These are phyloP conservation scores for Diaporthe helianthi DNA, from an alignment of 2,329 filamentous ascomycete species.

Conservation along the genomic window DNA sequence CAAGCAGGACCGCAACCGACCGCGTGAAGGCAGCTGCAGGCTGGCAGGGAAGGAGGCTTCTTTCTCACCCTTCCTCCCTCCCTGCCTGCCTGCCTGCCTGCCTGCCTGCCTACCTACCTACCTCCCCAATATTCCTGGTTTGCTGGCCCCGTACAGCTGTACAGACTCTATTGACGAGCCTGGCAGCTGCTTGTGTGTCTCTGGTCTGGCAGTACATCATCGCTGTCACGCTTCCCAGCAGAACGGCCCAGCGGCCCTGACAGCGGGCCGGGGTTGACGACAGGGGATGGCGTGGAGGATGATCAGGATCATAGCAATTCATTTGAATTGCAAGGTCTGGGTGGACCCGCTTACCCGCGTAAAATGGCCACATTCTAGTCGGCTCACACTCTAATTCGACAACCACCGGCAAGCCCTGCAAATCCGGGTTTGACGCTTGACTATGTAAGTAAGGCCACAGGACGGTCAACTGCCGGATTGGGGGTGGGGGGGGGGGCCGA, in stretches of 20 bases:
- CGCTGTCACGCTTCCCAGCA: neutral
- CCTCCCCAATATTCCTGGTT: neutral
- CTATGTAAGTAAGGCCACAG: neutral
- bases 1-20: conserved; percentile 26
- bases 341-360: neutral
- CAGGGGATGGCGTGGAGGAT: conserved; percentile 17
- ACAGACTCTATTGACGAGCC: neutral
- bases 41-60: too few species aligned
- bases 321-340: conserved; percentile 15
- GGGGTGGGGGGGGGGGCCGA: conserved; percentile 3
- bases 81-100: neutral
- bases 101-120: neutral
- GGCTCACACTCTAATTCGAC: conserved; percentile 22
- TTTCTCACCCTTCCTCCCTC: too few species aligned
- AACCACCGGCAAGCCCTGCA: conserved; percentile 12
- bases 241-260: neutral
- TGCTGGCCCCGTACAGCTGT: neutral
- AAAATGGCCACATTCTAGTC: too few species aligned
- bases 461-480: conserved; percentile 1
- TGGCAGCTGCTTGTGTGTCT: too few species aligned
- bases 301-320: too few species aligned
- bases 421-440: conserved; percentile 30
- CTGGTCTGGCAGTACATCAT: conserved; percentile 27
- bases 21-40: conserved; percentile 3
- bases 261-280: conserved; percentile 1